Percentiles rank a stretch among this genome's conserved stretches.
phyloP scores from a whole-genome alignment of 768 basidiomycete genomes.

The Cystofilobasidium capitatum region DNA sequence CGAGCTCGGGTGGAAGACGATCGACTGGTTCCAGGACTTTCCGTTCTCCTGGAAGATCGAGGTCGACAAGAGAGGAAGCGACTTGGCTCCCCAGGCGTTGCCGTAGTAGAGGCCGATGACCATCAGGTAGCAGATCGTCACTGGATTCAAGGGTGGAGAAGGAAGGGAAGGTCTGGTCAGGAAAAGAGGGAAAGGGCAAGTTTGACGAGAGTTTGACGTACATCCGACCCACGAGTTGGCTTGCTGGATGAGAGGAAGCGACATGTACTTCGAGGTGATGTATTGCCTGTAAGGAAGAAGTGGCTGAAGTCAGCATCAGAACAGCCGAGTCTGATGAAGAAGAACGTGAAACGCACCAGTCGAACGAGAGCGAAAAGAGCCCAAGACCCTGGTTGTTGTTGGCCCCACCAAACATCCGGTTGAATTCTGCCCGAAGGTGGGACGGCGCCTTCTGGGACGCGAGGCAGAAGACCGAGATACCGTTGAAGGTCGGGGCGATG shows the following conservation, averaged over 20 bases:
- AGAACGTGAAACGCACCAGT: conserved; percentile 6
- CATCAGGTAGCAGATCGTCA: conserved; percentile 47
- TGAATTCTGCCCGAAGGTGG: no score
- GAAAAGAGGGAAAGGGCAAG: no score
- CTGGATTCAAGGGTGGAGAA: no score
- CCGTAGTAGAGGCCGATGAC: conserved; percentile 54
- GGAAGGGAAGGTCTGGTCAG: no score
- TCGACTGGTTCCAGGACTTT: conserved; percentile 48
- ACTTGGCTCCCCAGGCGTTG: conserved; percentile 52
- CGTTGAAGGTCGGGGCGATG: conserved; percentile 26
- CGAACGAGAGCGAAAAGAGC: not conserved
- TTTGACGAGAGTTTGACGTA: no score
- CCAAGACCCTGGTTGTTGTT: conserved; percentile 39
- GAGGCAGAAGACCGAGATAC: not conserved
- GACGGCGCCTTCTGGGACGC: no score
- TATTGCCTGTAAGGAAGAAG: conserved; percentile 18
- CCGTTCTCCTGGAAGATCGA: conserved; percentile 38
- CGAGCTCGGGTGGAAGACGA: conserved; percentile 49
- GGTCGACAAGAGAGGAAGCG: conserved; percentile 56
- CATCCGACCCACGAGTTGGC: conserved; percentile 55
- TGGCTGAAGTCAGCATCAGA: conserved; percentile 21
- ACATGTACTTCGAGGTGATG: conserved; percentile 22
- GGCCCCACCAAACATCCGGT: no score
- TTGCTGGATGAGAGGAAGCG: conserved; percentile 29
- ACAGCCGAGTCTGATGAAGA: not conserved